Percentiles rank a stretch among this genome's conserved stretches.
phyloP scores from a whole-genome alignment of 768 basidiomycete species.

The Russula sp. region DNA sequence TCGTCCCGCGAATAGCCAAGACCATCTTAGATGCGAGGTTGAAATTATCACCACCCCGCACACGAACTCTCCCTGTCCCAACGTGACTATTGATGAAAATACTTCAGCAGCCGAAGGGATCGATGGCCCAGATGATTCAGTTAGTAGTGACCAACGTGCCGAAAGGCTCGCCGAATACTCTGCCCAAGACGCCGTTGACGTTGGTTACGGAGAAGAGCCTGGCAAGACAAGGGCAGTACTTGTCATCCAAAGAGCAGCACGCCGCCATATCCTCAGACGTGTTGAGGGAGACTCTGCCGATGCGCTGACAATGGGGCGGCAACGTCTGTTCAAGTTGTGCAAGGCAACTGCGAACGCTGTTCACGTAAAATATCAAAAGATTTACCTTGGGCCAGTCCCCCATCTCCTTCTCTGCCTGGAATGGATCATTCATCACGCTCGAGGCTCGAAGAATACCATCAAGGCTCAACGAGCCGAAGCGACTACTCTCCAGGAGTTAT shows the following conservation, averaged over 20 bases:
- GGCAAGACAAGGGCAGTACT: background rate
- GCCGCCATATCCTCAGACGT: background rate
- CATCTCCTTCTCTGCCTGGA: slow-evolving; percentile 16
- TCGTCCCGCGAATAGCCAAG: background rate
- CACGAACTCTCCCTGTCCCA: background rate
- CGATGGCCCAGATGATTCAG: background rate
- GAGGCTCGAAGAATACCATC: background rate
- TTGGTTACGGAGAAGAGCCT: background rate
- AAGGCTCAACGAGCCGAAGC: background rate
- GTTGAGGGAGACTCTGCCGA: background rate
- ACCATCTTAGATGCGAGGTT: background rate
- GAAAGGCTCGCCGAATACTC: background rate
- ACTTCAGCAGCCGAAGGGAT: background rate
- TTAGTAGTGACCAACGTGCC: background rate
- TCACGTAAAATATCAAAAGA: slow-evolving; percentile 1
- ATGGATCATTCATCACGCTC: background rate
- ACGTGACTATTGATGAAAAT: background rate
- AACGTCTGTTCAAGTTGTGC: slow-evolving; percentile 7
- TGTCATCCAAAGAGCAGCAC: slow-evolving; percentile 3
- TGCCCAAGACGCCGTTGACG: background rate
- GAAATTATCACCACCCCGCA: background rate
- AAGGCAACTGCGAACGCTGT: background rate
- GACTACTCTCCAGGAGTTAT: slow-evolving; percentile 6
- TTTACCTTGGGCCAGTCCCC: slow-evolving; percentile 12
- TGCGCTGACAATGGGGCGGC: background rate